Conservation (phyloP, 2,329 filamentous ascomycete species). For the Penicillium sp. region DNA sequence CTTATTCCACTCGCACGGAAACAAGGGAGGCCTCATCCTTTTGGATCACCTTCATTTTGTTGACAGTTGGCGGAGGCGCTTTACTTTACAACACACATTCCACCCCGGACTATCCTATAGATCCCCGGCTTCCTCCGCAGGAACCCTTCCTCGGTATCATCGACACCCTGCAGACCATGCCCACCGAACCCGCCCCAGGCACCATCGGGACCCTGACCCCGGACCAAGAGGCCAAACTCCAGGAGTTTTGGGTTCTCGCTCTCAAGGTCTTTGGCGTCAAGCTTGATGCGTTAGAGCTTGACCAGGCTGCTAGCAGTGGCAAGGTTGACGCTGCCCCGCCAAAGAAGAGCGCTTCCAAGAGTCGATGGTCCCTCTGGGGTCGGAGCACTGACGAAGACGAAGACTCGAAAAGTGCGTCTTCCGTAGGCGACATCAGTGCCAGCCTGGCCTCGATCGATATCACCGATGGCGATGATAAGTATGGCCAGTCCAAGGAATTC, state of each 20-base stretch:
- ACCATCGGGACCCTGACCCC: slow-evolving; percentile 80
- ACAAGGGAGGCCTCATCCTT: slow-evolving; percentile 35
- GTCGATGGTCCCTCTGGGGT: slow-evolving; percentile 61
- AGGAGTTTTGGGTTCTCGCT: slow-evolving; percentile 74
- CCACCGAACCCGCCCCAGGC: slow-evolving; percentile 46
- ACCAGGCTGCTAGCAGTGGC: slow-evolving; percentile 10
- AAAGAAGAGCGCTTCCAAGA: slow-evolving; percentile 63
- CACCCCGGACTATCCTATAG: slow-evolving; percentile 11
- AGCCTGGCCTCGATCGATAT: slow-evolving; percentile 34
- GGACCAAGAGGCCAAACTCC: slow-evolving; percentile 82
- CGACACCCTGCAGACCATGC: slow-evolving; percentile 35
- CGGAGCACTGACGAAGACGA: slow-evolving; percentile 49
- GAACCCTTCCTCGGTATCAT: slow-evolving; percentile 30
- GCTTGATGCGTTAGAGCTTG: slow-evolving; percentile 24
- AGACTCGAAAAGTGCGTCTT: slow-evolving; percentile 28
- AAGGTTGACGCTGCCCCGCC: slow-evolving; percentile 19
- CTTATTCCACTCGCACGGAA: slow-evolving; percentile 25
- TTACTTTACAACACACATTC: slow-evolving; percentile 31
- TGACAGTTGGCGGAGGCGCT: slow-evolving; percentile 32
- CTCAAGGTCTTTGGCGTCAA: slow-evolving; percentile 68
- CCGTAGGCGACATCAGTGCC: slow-evolving; percentile 37
- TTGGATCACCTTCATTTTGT: slow-evolving; percentile 35
- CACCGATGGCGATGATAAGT: slow-evolving; percentile 73
- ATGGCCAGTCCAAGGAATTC: slow-evolving; percentile 82
- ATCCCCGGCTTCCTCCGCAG: slow-evolving; percentile 12